A percentile compares a stretch with the other conserved stretches of the same genome.
Evolutionary conservation across 768 basidiomycete genomes (phyloP).

Genomic region (Tubosaeta sp.): DNA sequence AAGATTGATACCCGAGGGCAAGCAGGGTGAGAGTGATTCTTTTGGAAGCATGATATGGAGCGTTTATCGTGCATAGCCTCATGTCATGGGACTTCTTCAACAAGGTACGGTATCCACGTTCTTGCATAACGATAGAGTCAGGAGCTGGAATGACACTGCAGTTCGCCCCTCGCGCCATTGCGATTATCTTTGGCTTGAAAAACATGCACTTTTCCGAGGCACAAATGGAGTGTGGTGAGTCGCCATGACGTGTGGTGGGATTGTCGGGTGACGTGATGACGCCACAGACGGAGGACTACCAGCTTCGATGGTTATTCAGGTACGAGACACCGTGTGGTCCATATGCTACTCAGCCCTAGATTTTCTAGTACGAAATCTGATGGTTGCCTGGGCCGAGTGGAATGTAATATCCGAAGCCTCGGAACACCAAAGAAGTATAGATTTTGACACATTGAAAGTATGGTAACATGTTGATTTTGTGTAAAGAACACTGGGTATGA

Average conservation of each 20-base stretch:
- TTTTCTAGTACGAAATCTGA: conserved; percentile 17
- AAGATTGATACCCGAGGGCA: conserved; percentile 10
- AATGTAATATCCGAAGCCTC: too few species aligned
- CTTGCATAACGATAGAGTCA: conserved; percentile 9
- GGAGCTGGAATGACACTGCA: conserved; percentile 15
- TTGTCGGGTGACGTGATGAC: not conserved
- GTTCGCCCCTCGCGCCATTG: conserved; percentile 43
- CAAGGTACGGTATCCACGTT: conserved; percentile 9
- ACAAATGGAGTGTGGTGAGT: conserved; percentile 13
- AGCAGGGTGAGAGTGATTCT: conserved; percentile 16
- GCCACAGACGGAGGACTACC: conserved; percentile 13
- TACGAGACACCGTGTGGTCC: not conserved
- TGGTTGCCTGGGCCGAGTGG: conserved; percentile 12
- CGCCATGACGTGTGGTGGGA: not conserved
- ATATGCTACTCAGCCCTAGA: not conserved
- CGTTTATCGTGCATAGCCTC: conserved; percentile 25
- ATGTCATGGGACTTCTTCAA: conserved; percentile 26
- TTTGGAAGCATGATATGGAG: not conserved
- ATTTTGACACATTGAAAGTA: not conserved
- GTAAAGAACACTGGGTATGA: not conserved
- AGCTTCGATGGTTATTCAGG: conserved; percentile 18
- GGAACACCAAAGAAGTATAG: not conserved
- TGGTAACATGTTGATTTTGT: not conserved
- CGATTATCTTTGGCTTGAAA: conserved; percentile 42
- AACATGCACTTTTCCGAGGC: conserved; percentile 22